Evolutionary conservation across 805 yeast genomes (phyloP), one percentile per base, ranked within the genome.

Genomic region (Candida michaelii): DNA sequence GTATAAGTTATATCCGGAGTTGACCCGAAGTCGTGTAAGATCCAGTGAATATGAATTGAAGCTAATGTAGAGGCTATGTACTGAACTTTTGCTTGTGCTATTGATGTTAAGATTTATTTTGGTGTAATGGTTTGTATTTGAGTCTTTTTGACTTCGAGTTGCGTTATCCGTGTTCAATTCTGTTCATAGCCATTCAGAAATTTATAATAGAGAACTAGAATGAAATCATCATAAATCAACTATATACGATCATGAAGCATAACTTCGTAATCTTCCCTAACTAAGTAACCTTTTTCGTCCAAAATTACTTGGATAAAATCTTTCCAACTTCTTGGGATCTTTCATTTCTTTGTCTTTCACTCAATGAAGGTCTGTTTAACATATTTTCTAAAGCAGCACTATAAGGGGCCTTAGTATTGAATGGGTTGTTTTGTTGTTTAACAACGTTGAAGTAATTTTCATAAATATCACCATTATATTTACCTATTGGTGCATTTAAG

Each of bases 401-500:
- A 53, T 70, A 70, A 25, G 74, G 72, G 36, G 75, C 74, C 59
- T 69, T 69, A 36, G 62, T 52, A 19, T 57, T 49, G 27, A 50
- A 46, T 40, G 69, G 65, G 38, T 65, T 59, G 53, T 70, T 66
- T 44, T 59, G 53, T 18, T 44, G 39, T 53, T 69, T 69, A 27
- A 69, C 71, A 14, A 53, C 54, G 12, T 49, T 48, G 56, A 67
- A 66, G 56, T 69, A 69, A 58, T 70, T 69, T 51, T 69, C 69
- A 50, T 70, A 70, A 44, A 70, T 59, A 54, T 70, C 63, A 48
- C 76, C 76, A 47, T 70, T 62, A 55, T 63, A 70, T 45, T 59
- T 59, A 39, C 73, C 76, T 40, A 71, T 60, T 24, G 68, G 63
- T 5, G 76, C 62, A 58, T 69, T 67, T 42, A 70, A 56, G 50